phyloP scores from a whole-genome alignment of 208 protist species.

The Trypanosoma rangeli region DNA sequence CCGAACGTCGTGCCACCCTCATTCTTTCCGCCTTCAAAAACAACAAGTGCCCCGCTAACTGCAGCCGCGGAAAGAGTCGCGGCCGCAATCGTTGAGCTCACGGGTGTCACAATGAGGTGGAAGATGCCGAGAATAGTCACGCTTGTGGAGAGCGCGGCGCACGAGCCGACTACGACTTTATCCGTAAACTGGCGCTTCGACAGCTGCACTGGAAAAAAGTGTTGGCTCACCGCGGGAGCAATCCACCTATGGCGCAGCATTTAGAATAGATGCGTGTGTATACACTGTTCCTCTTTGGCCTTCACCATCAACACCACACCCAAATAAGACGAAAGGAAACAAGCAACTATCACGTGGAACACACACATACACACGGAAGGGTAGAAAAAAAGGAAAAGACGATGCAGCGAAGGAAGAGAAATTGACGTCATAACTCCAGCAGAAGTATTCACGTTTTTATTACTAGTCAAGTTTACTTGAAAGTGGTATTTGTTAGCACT shows the following conservation, averaged over 20 bases:
- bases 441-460: background rate
- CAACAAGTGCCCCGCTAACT: conserved; percentile 60
- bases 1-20: conserved; percentile 72
- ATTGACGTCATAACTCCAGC: background rate
- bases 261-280: conserved; percentile 3
- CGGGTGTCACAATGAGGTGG: conserved; percentile 82
- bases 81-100: conserved; percentile 51
- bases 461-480: background rate
- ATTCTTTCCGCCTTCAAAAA: conserved; percentile 78
- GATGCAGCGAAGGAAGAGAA: background rate
- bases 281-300: background rate
- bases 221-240: background rate
- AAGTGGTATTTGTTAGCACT: background rate
- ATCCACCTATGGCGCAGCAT: conserved; percentile 29
- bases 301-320: background rate
- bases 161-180: conserved; percentile 77
- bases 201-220: conserved; percentile 19
- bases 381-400: background rate
- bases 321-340: conserved; percentile 4
- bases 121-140: conserved; percentile 72
- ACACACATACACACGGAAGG: background rate
- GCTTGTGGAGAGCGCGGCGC: conserved; percentile 56
- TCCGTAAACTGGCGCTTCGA: conserved; percentile 58
- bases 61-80: conserved; percentile 69
- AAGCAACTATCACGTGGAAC: background rate